Base-by-base conservation (phyloP, 345 rosid species). In the Passiflora organensis region DNA sequence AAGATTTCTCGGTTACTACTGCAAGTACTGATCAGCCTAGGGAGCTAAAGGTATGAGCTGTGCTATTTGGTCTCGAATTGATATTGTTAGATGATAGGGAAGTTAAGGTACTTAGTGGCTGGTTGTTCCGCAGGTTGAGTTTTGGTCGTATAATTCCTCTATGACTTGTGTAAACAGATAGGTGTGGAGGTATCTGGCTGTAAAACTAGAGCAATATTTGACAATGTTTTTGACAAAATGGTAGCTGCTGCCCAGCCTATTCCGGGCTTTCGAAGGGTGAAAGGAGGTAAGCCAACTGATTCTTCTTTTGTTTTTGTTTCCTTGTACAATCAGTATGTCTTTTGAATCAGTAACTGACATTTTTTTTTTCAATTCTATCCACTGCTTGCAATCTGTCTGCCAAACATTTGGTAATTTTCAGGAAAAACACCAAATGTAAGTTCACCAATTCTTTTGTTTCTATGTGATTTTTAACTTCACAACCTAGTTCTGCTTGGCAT, bases 211-310 rank as follows among this genome's bases (percentile, higher is more conserved):
- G 80, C 76, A 38, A 72, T 73, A 25, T 91, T 80, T 41, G 68
- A 84, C 60, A 37, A 65, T 43, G 90, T 83, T n/a, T 91, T 91
- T 51, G 74, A 79, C 52, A 84, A 77, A 80, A 85, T 91, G 93
- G 96, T 87, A 23, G 95, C 87, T 56, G 98, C 83, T 20, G 96
- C 96, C 19, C 98, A 91, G 78, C 98, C 98, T 55, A 91, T 87
- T 53, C 98, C 96, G 0, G 96, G 98, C 19, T 91, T 91, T 63
- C 85, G 98, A 55, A 79, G 93, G 77, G 93, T 70, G 51, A 87
- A 91, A 76, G 98, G 98, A 79, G 98, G 98, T 85, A 73, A 28
- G 25, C 43, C 32, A 17, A 63, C 39, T 46, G 13, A 37, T 20
- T 42, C 36, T 11, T 3, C 14, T 20, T 24, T 22, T 24, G 47